phyloP scores from a whole-genome alignment of 1,284 basidiomycete species.

The Microbotryum saponariae region DNA sequence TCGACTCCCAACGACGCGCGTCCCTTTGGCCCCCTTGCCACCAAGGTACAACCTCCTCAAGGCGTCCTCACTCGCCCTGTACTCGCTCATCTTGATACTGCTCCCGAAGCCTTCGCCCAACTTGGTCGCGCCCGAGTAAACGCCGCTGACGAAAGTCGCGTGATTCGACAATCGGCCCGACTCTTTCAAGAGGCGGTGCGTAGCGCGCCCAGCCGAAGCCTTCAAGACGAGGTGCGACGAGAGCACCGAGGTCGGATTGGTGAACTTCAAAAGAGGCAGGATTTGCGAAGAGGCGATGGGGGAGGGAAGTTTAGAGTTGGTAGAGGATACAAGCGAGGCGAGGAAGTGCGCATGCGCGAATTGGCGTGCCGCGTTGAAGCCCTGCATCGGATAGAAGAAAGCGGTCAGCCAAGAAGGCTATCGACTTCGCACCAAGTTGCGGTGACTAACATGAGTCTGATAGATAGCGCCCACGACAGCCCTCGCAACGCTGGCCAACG shows the following conservation, averaged over 20 bases:
- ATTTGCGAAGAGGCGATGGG: constrained; percentile 57
- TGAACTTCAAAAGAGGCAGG: constrained; percentile 74
- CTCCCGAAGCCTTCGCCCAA: constrained; percentile 93
- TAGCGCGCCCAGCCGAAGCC: constrained; percentile 17
- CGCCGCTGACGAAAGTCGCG: constrained; percentile 86
- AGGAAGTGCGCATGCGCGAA: constrained; percentile 83
- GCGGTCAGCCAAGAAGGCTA: constrained; percentile 21
- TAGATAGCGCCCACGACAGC: constrained; percentile 50
- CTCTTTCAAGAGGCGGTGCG: constrained; percentile 70
- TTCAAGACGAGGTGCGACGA: constrained; percentile 39
- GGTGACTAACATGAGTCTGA: constrained; percentile 44
- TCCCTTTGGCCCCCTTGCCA: constrained; percentile 8
- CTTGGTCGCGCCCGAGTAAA: constrained; percentile 73
- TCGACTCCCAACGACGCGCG: constrained; percentile 15
- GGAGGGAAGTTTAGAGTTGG: constrained; percentile 8
- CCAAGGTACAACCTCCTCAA: constrained; percentile 34
- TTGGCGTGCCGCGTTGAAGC: constrained; percentile 68
- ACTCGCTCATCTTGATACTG: constrained; percentile 91
- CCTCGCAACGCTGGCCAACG: constrained; percentile 44
- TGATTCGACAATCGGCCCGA: constrained; percentile 81
- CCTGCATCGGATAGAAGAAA: constrained; percentile 50
- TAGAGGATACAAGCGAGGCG: constrained; percentile 48
- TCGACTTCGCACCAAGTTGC: constrained; percentile 20
- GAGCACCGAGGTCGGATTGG: constrained; percentile 42
- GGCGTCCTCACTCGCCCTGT: constrained; percentile 55